Evolutionary conservation across 2,329 filamentous ascomycete species (phyloP), one percentile per base, ranked within the genome.

Genomic region (Lachnellula suecica): DNA sequence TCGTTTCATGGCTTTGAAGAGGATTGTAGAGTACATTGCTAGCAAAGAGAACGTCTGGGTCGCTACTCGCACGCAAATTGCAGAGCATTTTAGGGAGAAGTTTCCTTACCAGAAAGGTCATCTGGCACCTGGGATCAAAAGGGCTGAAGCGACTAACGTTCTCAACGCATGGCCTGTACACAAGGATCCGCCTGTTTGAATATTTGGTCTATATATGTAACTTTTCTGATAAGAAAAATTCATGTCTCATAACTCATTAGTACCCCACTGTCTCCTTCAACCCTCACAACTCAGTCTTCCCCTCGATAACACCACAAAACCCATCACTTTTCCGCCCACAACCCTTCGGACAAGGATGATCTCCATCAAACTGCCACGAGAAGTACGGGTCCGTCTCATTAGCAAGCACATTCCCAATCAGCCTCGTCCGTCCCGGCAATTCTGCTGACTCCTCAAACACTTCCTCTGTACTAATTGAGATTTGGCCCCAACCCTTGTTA

Each of bases 361-460:
- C 44, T 4, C 40, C 38, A 58, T 77, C 67, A 63, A 71, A 81
- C 68, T 83, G 80, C 80, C 79, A 84, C 23, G 61, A 56, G 64
- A 82, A 82, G 55, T 72, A 76, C 6, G 67, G 66, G 64, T 82
- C 76, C 37, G 79, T 83, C 69, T 82, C 79, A 46, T 78, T 76
- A 2, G 69, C 65, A 58, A 82, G 59, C 2, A 82, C 68, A 8
- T 67, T 70, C 0, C 68, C 72, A 9, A 82, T 59, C 44, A 82
- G 60, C 13, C 66, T 65, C 6, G 74, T 72, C 43, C 61, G 52
- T 2, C 50, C 59, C 5, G 66, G 58, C 37, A 79, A 51, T 53
- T 70, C 69, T 13, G 62, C 65, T 2, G 71, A 73, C 59, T 73
- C 68, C 37, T 65, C 66, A 53, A 82, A 79, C 3, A 83, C 63